Evolutionary conservation across 352 stramenopile genomes (phyloP).

Genomic region (Pythium phragmitis): DNA sequence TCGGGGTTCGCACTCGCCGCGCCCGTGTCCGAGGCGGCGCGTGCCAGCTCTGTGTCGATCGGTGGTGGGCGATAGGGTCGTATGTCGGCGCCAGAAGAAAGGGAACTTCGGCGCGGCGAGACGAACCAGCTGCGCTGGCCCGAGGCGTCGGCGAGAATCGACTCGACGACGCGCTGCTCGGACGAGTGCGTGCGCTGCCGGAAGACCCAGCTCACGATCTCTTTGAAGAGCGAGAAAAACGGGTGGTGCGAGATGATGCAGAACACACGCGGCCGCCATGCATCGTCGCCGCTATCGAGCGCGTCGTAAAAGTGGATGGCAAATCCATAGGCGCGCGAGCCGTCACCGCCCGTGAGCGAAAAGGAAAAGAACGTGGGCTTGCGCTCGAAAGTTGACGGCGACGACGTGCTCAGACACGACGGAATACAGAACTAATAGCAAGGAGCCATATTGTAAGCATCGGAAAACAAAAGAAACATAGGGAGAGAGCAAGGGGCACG

Average conservation of each 20-base stretch:
- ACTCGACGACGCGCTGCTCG: conserved; percentile 37
- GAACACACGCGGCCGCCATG: conserved; percentile 58
- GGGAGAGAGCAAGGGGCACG: conserved; percentile 9
- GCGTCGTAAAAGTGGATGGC: conserved; percentile 61
- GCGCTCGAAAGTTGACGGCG: conserved; percentile 52
- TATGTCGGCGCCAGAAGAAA: not conserved
- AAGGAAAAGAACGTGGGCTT: conserved; percentile 81
- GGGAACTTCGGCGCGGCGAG: conserved; percentile 29
- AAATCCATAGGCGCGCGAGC: conserved; percentile 68
- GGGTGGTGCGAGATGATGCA: conserved; percentile 81
- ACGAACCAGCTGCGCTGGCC: conserved; percentile 57
- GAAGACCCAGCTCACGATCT: conserved; percentile 75
- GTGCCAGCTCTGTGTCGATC: conserved; percentile 2
- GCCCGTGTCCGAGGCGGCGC: conserved; percentile 8
- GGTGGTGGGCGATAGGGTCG: conserved; percentile 9
- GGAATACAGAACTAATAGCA: conserved; percentile 68
- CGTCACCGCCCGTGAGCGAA: conserved; percentile 72
- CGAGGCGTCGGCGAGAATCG: conserved; percentile 43
- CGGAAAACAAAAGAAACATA: too few species aligned
- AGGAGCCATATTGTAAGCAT: not conserved
- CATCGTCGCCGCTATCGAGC: conserved; percentile 12
- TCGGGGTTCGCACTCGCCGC: not conserved
- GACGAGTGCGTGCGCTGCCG: conserved; percentile 33
- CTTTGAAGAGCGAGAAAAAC: conserved; percentile 82
- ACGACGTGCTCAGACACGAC: conserved; percentile 40